Base-by-base conservation (phyloP, 1,139 yeast genomes). In the Hemisphaericaspora xylofermentans region DNA sequence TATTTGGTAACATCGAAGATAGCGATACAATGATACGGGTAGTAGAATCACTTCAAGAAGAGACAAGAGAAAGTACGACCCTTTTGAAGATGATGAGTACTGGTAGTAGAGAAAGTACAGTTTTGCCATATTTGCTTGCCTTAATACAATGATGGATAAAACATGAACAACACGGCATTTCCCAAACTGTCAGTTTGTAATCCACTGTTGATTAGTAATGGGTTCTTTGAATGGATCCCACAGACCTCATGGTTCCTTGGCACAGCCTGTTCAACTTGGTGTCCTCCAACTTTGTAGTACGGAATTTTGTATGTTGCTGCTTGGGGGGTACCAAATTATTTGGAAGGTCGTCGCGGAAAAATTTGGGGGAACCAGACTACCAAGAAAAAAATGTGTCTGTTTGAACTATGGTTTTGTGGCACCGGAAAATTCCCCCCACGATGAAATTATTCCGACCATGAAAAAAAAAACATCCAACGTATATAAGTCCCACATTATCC, bases 1-100 rank as follows among this genome's bases (percentile, higher is more conserved):
- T 45, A 1, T 39, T 42, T 15, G 39, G 33, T 2, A 16, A 32
- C 10, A 10, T 17, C 14, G 40, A 39, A 3, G 28, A 41, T 12
- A 30, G 33, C 16, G 44, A 42, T 17, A 24, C 41, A 9, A 15
- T 32, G 9, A 34, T 24, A 25, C 16, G 10, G 26, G 10, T 41
- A 8, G n/a, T 38, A 21, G 34, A 35, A 22, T 26, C 36, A 15
- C 28, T 42, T 21, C 26, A 40, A 19, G 6, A 2, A 10, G 25
- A 42, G 6, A 27, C 40, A 6, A n/a, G 18, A 9, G 39, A 39
- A 12, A 22, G 36, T 6, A 33, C 25, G 18, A 31, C 36, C 2
- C 22, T 34, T 12, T 29, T 37, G 31, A 27, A 14, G 8, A 35
- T 41, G 33, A 30, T 41, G 28, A 17, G 8, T 8, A 25, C 6